Evolutionary conservation across 2,329 filamentous ascomycete species (phyloP), one percentile per base, ranked within the genome.

Genomic region (Phaeophleospora eucalypticola): DNA sequence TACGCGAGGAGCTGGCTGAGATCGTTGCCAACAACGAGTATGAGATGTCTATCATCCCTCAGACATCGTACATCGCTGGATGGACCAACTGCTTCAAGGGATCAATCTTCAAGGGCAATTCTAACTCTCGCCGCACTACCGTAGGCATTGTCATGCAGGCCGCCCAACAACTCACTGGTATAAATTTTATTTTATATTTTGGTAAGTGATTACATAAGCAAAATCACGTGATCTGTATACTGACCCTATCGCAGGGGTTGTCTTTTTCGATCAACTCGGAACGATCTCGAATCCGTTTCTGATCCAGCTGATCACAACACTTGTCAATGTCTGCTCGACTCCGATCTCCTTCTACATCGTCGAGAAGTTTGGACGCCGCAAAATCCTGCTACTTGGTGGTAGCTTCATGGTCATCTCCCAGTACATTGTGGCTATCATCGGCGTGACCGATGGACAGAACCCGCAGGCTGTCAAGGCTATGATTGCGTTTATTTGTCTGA

Each of bases 11-110:
- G 71, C 76, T 94, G 18, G 79, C 83, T 17, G 89, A 95, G 71
- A 87, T 95, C 54, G 77, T 90, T 47, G 89, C 88, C 71, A 95
- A 94, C 75, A 81, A 90, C 70, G 85, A 86, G 69, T 89, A 91
- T 65, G 89, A 95, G 74, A 74, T 84, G 61, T 84, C 49, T 80
- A 82, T 62, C 66, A 58, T 58, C 21, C n/a, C n/a, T n/a, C n/a
- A n/a, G n/a, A 64, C 78, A 58, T 75, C 75, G 54, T 78, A 79
- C 54, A 88, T 84, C 74, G 72, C 83, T 62, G 74, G 75, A 57
- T 80, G 77, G 64, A 94, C 73, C 51, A 77, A 78, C 81, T 83
- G 1, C 64, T 86, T 38, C 89, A 86, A 3, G 86, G 86, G 36
- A 89, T 84, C 60, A 72, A 78, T 16, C 71, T 90, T 34, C 87